A percentile compares a stretch with the other conserved stretches of the same genome.
phyloP scores from a whole-genome alignment of 225 moss, liverwort and hornwort species.

The Marchantia paleacea region DNA sequence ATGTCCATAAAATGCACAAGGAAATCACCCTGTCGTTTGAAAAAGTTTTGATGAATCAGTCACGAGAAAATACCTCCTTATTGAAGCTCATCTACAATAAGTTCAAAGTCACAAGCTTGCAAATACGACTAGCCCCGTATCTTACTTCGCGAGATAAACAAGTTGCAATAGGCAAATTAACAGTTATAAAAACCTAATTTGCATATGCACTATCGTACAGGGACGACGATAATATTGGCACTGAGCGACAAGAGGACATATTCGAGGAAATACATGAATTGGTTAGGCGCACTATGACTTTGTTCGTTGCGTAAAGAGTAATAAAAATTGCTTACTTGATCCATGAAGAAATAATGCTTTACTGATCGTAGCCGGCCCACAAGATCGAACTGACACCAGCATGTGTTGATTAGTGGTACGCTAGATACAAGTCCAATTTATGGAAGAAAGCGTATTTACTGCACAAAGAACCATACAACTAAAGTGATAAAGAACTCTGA shows the following conservation, averaged over 20 bases:
- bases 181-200: no score
- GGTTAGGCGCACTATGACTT: background rate
- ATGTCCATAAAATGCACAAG: slow-evolving; percentile 99
- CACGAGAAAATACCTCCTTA: no score
- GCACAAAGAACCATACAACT: background rate
- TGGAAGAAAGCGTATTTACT: background rate
- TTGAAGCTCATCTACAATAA: background rate
- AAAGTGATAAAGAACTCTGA: background rate
- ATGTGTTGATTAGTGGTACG: background rate
- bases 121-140: background rate
- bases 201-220: no score
- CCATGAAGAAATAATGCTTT: slow-evolving; percentile 97
- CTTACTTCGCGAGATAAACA: background rate
- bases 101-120: no score
- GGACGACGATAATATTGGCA: no score
- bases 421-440: background rate
- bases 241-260: no score
- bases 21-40: slow-evolving; percentile 70
- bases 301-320: background rate
- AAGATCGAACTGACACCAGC: slow-evolving; percentile 61
- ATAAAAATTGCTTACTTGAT: slow-evolving; percentile 53
- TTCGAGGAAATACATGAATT: background rate
- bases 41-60: background rate
- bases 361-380: slow-evolving; percentile 91
- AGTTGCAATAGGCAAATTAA: no score